phyloP scores from a whole-genome alignment of 306 rosid genomes.

The Corylus avellana region DNA sequence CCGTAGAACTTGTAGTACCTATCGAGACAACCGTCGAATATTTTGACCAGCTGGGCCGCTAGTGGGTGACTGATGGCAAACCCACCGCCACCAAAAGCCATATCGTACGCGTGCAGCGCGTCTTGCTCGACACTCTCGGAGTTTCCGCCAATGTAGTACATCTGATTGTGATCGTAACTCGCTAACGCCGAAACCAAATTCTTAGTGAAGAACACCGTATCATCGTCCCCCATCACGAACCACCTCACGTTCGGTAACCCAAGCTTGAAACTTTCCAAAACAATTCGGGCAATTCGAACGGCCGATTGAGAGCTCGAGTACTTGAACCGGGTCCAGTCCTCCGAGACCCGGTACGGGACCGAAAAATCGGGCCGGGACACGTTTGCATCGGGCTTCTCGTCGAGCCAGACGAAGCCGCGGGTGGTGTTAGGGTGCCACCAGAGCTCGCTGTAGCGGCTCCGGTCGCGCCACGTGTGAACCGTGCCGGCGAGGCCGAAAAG shows the following conservation, averaged over 20 bases:
- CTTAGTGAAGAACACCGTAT: conserved; percentile 73
- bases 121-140: conserved; percentile 97
- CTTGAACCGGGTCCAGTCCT: conserved; percentile 52
- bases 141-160: conserved; percentile 82
- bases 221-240: conserved; percentile 99
- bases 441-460: conserved; percentile 54
- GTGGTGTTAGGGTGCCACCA: conserved; percentile 74
- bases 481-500: conserved; percentile 84
- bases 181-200: conserved; percentile 74
- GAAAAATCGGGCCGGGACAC: neutral
- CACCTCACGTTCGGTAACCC: conserved; percentile 75
- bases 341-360: conserved; percentile 61
- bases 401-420: conserved; percentile 83
- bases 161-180: conserved; percentile 63
- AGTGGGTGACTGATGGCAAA: conserved; percentile 77
- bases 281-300: conserved; percentile 80
- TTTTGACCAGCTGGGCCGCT: conserved; percentile 60
- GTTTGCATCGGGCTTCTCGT: conserved; percentile 31
- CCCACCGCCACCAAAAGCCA: conserved; percentile 99
- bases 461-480: conserved; percentile 52
- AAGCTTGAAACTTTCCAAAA: conserved; percentile 65
- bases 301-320: conserved; percentile 62
- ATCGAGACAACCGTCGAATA: conserved; percentile 74
- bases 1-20: conserved; percentile 83
- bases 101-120: conserved; percentile 66